phyloP scores from a whole-genome alignment of 1,284 basidiomycete genomes.

The Melampsora americana region DNA sequence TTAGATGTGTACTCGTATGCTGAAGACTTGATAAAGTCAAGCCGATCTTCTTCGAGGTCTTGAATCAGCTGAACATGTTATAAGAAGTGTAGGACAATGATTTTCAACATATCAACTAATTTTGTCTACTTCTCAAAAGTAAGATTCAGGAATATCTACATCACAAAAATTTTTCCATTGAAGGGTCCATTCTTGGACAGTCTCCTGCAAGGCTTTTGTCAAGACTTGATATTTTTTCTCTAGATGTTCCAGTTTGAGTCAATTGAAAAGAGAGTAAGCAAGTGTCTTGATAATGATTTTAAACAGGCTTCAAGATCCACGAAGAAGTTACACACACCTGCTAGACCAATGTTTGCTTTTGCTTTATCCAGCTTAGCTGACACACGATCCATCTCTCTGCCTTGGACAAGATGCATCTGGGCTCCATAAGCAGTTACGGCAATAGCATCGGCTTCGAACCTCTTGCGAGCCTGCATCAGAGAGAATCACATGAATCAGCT shows the following conservation, averaged over 20 bases:
- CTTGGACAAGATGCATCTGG: constrained; percentile 86
- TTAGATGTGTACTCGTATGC: constrained; percentile 95
- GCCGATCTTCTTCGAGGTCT: constrained; percentile 88
- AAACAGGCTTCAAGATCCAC: constrained; percentile 60
- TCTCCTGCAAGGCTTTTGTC: constrained; percentile 28
- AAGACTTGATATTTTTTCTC: constrained; percentile 38
- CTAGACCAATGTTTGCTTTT: constrained; percentile 78
- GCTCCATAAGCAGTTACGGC: constrained; percentile 94
- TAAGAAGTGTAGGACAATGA: neutral
- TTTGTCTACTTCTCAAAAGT: neutral
- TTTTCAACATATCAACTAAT: neutral
- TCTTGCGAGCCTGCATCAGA: constrained; percentile 68
- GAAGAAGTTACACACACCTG: constrained; percentile 60
- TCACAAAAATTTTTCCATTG: constrained; percentile 44
- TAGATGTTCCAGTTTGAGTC: constrained; percentile 51
- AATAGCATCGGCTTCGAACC: constrained; percentile 89
- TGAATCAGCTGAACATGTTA: constrained; percentile 65
- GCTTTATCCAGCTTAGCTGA: constrained; percentile 81
- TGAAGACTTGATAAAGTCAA: constrained; percentile 90
- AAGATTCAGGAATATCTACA: constrained; percentile 50
- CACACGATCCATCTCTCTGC: constrained; percentile 88
- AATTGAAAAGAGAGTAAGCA: constrained; percentile 1
- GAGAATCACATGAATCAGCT: too few species aligned
- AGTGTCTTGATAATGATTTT: constrained; percentile 65
- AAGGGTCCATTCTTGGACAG: constrained; percentile 23